phyloP scores from a whole-genome alignment of 176 grass and related monocot genomes.

The Oryza officinalis region DNA sequence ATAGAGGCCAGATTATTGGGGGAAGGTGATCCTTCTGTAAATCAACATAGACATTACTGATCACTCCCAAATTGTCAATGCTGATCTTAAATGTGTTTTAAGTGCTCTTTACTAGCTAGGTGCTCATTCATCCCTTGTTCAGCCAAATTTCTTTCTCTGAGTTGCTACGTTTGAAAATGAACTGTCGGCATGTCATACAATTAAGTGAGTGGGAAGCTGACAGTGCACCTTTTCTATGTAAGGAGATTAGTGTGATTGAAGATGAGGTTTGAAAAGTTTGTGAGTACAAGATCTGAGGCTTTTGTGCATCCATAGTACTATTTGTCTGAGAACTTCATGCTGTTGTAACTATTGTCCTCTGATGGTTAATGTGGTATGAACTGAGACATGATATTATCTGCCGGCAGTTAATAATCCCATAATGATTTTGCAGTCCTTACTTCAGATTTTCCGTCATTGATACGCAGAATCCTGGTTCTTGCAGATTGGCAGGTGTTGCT shows the following conservation, averaged over 20 bases:
- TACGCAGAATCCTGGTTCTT: neutral
- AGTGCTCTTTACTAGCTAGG: constrained; percentile 2
- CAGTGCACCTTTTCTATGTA: neutral
- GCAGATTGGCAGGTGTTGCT: neutral
- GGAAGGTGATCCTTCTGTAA: neutral
- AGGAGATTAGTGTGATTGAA: neutral
- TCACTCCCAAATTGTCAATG: neutral
- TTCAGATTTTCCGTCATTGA: neutral
- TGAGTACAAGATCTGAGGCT: neutral
- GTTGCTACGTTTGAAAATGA: constrained; percentile 26
- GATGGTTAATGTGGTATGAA: too few relatives aligned
- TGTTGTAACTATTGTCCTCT: too few relatives aligned
- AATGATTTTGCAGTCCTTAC: neutral
- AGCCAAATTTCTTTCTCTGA: neutral
- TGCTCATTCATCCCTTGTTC: constrained; percentile 18
- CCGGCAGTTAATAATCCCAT: too few relatives aligned
- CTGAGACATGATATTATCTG: too few relatives aligned
- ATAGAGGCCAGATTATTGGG: neutral
- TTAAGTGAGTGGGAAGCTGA: constrained; percentile 18
- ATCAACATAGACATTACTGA: neutral
- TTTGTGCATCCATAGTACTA: constrained; percentile 4
- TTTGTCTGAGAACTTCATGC: neutral
- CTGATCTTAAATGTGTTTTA: constrained; percentile 18
- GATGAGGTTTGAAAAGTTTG: neutral
- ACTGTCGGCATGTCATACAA: constrained; percentile 19